These are phyloP conservation scores for Saturnispora besseyi DNA, from an alignment of 805 yeast genomes.

Conservation along the genomic window DNA sequence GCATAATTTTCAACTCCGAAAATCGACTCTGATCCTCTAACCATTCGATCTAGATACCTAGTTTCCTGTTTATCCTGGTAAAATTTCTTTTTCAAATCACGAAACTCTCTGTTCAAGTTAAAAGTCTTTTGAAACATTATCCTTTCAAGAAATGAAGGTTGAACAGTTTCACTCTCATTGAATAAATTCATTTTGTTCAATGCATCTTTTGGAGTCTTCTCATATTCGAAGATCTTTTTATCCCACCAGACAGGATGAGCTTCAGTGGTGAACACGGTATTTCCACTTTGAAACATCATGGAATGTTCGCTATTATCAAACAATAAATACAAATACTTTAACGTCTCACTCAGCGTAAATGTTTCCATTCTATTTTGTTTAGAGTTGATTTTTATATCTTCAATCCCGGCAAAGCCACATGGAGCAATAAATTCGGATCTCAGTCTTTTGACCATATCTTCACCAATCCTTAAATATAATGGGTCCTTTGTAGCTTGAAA, in stretches of 20 bases:
- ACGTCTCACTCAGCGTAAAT: slow-evolving; percentile 79
- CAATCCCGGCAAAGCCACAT: slow-evolving; percentile 79
- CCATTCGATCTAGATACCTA: background rate
- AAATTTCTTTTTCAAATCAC: slow-evolving; percentile 11
- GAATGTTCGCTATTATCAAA: slow-evolving; percentile 45
- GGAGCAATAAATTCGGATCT: slow-evolving; percentile 41
- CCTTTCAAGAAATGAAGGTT: slow-evolving; percentile 2
- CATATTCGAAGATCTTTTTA: slow-evolving; percentile 17
- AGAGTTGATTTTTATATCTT: slow-evolving; percentile 54
- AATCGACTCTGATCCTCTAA: background rate
- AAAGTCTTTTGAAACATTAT: background rate
- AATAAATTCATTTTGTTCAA: slow-evolving; percentile 8
- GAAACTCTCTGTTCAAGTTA: slow-evolving; percentile 12
- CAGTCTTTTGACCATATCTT: slow-evolving; percentile 48
- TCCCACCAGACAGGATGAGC: slow-evolving; percentile 85
- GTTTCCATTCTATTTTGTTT: slow-evolving; percentile 83
- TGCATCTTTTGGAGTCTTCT: slow-evolving; percentile 16
- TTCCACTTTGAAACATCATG: slow-evolving; percentile 19
- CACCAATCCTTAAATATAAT: slow-evolving; percentile 68
- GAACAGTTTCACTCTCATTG: slow-evolving; percentile 1
- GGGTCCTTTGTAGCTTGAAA: slow-evolving; percentile 85
- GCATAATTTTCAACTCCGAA: background rate
- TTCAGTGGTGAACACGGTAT: slow-evolving; percentile 66
- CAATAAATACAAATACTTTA: slow-evolving; percentile 70
- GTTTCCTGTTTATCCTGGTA: slow-evolving; percentile 1